Evolutionary conservation across 1,284 basidiomycete genomes (phyloP).

Genomic region (Anthracocystis walkeri): DNA sequence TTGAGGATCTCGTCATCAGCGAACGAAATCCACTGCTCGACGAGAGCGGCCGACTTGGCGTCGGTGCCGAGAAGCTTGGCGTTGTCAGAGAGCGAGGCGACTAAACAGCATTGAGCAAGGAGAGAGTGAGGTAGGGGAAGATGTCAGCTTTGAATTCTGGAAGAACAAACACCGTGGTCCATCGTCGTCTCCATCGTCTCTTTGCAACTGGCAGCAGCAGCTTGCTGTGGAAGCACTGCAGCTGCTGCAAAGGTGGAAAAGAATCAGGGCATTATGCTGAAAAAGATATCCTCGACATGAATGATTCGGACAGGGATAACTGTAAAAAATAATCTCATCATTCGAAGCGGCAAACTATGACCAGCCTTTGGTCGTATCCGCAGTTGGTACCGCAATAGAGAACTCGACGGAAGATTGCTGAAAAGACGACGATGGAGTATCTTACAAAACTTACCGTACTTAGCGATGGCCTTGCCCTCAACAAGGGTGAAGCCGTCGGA

Average conservation of each 20-base stretch:
- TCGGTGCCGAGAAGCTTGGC: conserved; percentile 77
- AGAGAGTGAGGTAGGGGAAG: not conserved
- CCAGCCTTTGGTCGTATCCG: not conserved
- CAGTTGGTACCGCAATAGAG: conserved; percentile 1
- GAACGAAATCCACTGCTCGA: conserved; percentile 79
- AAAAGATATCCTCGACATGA: conserved; percentile 74
- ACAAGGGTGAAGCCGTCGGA: conserved; percentile 83
- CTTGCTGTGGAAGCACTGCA: too few relatives aligned
- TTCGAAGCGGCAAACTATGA: conserved; percentile 15
- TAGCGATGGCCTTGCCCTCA: conserved; percentile 84
- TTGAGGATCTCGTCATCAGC: conserved; percentile 74
- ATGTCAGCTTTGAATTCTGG: conserved; percentile 13
- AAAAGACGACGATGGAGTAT: not conserved
- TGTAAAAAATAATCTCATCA: conserved; percentile 71
- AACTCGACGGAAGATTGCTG: not conserved
- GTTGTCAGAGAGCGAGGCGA: conserved; percentile 79
- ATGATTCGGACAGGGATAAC: conserved; percentile 70
- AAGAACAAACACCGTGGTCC: not conserved
- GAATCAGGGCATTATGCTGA: conserved; percentile 59
- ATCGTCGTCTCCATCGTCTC: conserved; percentile 3
- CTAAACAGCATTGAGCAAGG: conserved; percentile 70
- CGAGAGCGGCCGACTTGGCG: conserved; percentile 72
- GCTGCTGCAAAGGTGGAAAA: conserved; percentile 1
- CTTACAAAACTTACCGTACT: conserved; percentile 80
- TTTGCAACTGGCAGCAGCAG: not conserved